A percentile compares a stretch with the other conserved stretches of the same genome.
phyloP scores from a whole-genome alignment of 2,329 filamentous ascomycete species.

The Paracorniculantispora psalliotae region DNA sequence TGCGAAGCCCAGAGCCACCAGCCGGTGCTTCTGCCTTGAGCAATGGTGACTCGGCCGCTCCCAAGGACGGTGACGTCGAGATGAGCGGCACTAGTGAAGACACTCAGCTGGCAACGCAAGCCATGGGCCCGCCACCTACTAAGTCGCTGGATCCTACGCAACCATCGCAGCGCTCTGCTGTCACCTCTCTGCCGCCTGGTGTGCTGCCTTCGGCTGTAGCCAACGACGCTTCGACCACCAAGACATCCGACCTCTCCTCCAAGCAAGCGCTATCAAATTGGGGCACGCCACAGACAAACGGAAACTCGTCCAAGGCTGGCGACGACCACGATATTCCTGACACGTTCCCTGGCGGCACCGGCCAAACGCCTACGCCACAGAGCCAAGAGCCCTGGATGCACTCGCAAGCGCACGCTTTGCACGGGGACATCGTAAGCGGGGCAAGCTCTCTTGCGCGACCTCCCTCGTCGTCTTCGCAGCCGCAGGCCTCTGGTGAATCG shows the following conservation, averaged over 20 bases:
- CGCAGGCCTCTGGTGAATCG: not conserved
- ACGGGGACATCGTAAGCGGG: conserved; percentile 28
- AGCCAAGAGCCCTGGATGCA: conserved; percentile 53
- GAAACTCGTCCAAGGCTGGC: conserved; percentile 29
- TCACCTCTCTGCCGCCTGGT: conserved; percentile 53
- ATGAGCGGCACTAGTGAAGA: conserved; percentile 56
- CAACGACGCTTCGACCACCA: conserved; percentile 93
- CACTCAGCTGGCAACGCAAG: conserved; percentile 42
- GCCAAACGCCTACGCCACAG: conserved; percentile 40
- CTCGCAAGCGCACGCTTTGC: conserved; percentile 52
- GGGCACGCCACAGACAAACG: conserved; percentile 71
- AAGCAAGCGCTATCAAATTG: conserved; percentile 55
- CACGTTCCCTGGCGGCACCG: conserved; percentile 34
- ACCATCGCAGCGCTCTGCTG: conserved; percentile 59
- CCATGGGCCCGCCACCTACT: conserved; percentile 44
- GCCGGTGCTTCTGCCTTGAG: conserved; percentile 33
- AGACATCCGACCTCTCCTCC: conserved; percentile 69
- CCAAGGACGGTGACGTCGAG: conserved; percentile 49
- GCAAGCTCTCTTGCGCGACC: conserved; percentile 30
- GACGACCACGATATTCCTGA: conserved; percentile 45
- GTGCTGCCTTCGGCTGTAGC: conserved; percentile 55
- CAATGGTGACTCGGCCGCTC: conserved; percentile 52
- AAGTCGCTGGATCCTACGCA: conserved; percentile 45
- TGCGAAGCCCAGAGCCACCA: conserved; percentile 45
- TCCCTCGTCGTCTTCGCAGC: conserved; percentile 33